phyloP scores from a whole-genome alignment of 129 eudicot species.

The Sambucus nigra region DNA sequence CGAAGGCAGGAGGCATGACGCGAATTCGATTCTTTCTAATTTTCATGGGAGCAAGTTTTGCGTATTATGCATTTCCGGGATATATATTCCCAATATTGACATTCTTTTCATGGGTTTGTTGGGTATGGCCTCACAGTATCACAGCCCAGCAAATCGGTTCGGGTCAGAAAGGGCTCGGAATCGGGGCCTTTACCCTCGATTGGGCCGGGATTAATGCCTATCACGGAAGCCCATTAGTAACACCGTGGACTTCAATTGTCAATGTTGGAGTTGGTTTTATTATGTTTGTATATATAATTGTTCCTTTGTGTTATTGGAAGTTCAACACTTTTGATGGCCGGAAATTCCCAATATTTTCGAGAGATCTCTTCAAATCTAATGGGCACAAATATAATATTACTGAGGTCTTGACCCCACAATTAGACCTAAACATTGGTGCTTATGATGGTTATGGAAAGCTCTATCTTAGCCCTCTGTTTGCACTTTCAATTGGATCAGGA shows the following conservation, averaged over 20 bases:
- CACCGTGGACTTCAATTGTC: constrained; percentile 80
- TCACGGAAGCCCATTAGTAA: constrained; percentile 87
- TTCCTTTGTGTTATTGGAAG: constrained; percentile 94
- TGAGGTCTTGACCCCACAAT: constrained; percentile 70
- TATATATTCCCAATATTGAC: constrained; percentile 79
- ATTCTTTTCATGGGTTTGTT: constrained; percentile 95
- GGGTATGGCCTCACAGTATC: constrained; percentile 83
- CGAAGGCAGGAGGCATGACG: constrained; percentile 45
- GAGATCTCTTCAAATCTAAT: constrained; percentile 48
- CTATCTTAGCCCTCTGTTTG: constrained; percentile 83
- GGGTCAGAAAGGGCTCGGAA: constrained; percentile 76
- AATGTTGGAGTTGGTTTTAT: constrained; percentile 79
- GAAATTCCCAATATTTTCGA: constrained; percentile 82
- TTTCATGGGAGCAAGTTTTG: constrained; percentile 61
- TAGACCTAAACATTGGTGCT: constrained; percentile 61
- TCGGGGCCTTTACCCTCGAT: constrained; percentile 89
- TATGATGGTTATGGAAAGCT: constrained; percentile 78
- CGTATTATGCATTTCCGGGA: constrained; percentile 81
- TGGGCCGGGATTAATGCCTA: constrained; percentile 97
- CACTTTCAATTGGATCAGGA: constrained; percentile 93
- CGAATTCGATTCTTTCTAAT: constrained; percentile 80
- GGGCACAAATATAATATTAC: constrained; percentile 80
- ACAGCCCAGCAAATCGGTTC: constrained; percentile 92
- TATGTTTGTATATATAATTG: constrained; percentile 78
- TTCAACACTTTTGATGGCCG: constrained; percentile 77